phyloP scores from a whole-genome alignment of 306 rosid genomes.

The Psophocarpus tetragonolobus region DNA sequence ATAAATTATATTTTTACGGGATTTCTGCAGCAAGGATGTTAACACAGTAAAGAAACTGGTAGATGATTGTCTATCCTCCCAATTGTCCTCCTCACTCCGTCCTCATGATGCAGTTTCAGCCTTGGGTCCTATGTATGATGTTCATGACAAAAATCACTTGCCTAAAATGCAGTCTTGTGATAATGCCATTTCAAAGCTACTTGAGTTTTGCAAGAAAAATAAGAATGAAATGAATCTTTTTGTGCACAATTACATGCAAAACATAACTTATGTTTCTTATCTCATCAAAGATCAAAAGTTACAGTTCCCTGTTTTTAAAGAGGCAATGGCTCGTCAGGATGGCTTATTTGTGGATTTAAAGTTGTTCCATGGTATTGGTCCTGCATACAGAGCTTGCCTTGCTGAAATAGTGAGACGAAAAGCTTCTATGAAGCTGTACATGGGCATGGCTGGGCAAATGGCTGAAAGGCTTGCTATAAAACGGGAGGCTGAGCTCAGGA shows the following conservation, averaged over 20 bases:
- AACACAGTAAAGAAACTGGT: slow-evolving; percentile 90
- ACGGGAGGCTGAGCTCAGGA: slow-evolving; percentile 79
- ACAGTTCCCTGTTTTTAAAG: slow-evolving; percentile 94
- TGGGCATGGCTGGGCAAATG: slow-evolving; percentile 99
- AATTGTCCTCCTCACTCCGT: slow-evolving; percentile 86
- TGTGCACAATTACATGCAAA: slow-evolving; percentile 83
- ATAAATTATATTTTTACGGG: neutral
- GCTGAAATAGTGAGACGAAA: slow-evolving; percentile 96
- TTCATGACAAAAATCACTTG: slow-evolving; percentile 85
- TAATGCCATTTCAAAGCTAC: slow-evolving; percentile 68
- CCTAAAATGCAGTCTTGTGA: slow-evolving; percentile 91
- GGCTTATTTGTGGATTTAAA: slow-evolving; percentile 75
- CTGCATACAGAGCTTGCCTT: slow-evolving; percentile 94
- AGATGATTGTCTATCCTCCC: slow-evolving; percentile 86
- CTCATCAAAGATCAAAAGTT: slow-evolving; percentile 86
- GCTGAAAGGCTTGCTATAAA: slow-evolving; percentile 92
- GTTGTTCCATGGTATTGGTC: slow-evolving; percentile 76
- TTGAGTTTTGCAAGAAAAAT: slow-evolving; percentile 70
- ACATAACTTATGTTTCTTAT: slow-evolving; percentile 67
- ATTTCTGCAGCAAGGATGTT: slow-evolving; percentile 90
- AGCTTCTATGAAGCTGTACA: slow-evolving; percentile 90
- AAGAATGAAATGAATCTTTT: slow-evolving; percentile 85
- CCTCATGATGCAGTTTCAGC: slow-evolving; percentile 99
- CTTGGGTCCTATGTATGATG: slow-evolving; percentile 97
- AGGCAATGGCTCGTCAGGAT: slow-evolving; percentile 94